Percentiles rank a stretch among this genome's conserved stretches.
These are phyloP conservation scores for Taphrina flavorubra DNA, from an alignment of 1,139 yeast genomes.

Conservation along the genomic window DNA sequence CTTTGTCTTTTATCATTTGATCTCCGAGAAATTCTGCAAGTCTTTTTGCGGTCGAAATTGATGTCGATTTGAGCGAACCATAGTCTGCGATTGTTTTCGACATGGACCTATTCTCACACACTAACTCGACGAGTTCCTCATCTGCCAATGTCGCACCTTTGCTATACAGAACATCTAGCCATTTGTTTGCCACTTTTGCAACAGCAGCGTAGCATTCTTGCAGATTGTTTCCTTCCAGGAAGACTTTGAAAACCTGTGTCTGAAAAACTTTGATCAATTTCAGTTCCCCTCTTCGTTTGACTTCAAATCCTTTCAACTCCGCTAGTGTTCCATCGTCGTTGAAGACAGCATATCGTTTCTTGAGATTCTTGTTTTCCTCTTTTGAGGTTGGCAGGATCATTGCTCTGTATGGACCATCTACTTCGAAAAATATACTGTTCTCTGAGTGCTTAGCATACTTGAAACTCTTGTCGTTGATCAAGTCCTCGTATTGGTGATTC, in stretches of 20 bases:
- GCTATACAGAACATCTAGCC: constrained; percentile 92
- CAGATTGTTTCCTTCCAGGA: constrained; percentile 79
- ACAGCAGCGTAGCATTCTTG: constrained; percentile 86
- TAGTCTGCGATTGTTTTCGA: constrained; percentile 88
- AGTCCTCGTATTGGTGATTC: constrained; percentile 90
- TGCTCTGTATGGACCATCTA: constrained; percentile 97
- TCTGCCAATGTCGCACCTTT: constrained; percentile 88
- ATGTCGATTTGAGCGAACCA: constrained; percentile 88
- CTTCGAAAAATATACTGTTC: constrained; percentile 95
- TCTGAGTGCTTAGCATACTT: constrained; percentile 81
- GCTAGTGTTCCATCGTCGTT: constrained; percentile 93
- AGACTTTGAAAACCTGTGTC: constrained; percentile 88
- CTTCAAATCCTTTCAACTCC: constrained; percentile 94
- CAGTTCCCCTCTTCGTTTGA: constrained; percentile 95
- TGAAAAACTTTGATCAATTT: constrained; percentile 93
- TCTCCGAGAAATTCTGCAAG: constrained; percentile 96
- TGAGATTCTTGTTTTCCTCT: constrained; percentile 96
- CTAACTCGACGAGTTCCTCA: constrained; percentile 89
- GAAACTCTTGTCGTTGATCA: constrained; percentile 70
- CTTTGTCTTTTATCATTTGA: constrained; percentile 96
- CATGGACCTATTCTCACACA: constrained; percentile 97
- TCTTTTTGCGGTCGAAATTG: constrained; percentile 92
- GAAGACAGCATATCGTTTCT: constrained; percentile 96
- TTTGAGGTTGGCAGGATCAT: constrained; percentile 97
- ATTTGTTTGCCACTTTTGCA: constrained; percentile 89